phyloP scores from a whole-genome alignment of 2,329 filamentous ascomycete species.

The Thermochaetoides dissita region DNA sequence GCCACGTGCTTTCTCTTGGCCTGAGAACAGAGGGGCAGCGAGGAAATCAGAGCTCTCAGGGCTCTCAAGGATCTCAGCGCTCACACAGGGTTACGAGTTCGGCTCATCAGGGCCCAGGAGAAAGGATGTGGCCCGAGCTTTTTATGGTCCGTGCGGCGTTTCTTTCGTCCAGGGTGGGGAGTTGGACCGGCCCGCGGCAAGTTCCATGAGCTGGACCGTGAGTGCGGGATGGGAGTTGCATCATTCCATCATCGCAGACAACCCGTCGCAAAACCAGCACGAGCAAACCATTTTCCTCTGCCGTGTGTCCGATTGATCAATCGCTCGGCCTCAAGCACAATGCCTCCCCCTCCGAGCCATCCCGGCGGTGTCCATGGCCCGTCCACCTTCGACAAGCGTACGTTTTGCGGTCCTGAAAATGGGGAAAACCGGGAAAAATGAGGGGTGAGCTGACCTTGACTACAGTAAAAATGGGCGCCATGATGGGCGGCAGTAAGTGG shows the following conservation, averaged over 20 bases:
- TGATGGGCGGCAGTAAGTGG: slow-evolving; percentile 93
- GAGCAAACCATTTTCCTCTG: background rate
- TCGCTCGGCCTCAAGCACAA: slow-evolving; percentile 8
- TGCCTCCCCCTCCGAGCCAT: slow-evolving; percentile 22
- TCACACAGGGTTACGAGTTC: no score
- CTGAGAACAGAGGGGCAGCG: no score
- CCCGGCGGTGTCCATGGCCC: slow-evolving; percentile 24
- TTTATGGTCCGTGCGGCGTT: slow-evolving; percentile 1
- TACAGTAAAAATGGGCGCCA: slow-evolving; percentile 88
- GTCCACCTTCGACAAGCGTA: slow-evolving; percentile 43
- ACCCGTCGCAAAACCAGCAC: no score
- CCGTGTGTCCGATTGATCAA: no score
- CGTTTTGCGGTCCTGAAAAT: slow-evolving; percentile 6
- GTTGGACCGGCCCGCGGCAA: slow-evolving; percentile 4
- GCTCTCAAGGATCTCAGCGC: no score
- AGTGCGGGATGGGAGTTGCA: background rate
- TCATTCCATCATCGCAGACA: background rate
- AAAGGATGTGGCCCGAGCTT: background rate
- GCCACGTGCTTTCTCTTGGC: no score
- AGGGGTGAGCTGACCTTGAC: slow-evolving; percentile 17
- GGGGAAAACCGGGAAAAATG: background rate
- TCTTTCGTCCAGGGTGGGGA: background rate
- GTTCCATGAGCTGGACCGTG: background rate
- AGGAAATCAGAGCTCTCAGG: no score
- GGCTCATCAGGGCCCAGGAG: background rate